Percentiles rank a stretch among this genome's conserved stretches.
phyloP scores from a whole-genome alignment of 768 basidiomycete genomes.

The Xanthoconium stramineum region DNA sequence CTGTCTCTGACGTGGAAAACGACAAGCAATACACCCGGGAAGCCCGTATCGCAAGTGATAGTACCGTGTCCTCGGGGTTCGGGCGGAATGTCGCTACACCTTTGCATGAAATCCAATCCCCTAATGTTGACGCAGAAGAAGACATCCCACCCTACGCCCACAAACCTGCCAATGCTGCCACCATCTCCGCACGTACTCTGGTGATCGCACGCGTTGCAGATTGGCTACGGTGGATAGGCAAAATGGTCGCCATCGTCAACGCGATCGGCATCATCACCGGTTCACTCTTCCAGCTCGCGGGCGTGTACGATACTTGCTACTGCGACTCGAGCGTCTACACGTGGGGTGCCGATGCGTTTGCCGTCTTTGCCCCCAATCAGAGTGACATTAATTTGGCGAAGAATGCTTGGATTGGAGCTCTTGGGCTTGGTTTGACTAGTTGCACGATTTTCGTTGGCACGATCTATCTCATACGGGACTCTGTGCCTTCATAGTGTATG shows the following conservation, averaged over 20 bases:
- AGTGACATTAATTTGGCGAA: conserved; percentile 28
- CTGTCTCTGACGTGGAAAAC: background rate
- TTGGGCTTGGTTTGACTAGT: conserved; percentile 25
- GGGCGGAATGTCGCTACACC: background rate
- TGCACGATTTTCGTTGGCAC: conserved; percentile 26
- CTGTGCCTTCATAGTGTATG: conserved; percentile 2
- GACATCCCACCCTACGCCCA: too few species aligned
- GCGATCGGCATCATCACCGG: conserved; percentile 22
- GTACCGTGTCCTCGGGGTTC: background rate
- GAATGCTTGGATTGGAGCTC: conserved; percentile 37
- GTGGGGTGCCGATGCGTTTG: conserved; percentile 25
- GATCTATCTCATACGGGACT: conserved; percentile 29
- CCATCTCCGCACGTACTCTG: background rate
- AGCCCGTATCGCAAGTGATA: background rate
- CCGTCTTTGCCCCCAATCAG: conserved; percentile 19
- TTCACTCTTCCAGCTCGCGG: conserved; percentile 30
- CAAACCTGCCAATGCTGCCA: background rate
- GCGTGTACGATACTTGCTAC: conserved; percentile 28
- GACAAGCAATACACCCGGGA: background rate
- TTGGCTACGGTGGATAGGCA: conserved; percentile 25
- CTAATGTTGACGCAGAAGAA: background rate
- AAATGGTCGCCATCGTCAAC: conserved; percentile 29
- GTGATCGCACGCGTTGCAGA: conserved; percentile 2
- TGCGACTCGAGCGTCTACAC: conserved; percentile 27
- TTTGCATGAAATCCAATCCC: background rate